Evolutionary conservation across 2,329 filamentous ascomycete genomes (phyloP).

Genomic region (Neodidymelliopsis sp.): DNA sequence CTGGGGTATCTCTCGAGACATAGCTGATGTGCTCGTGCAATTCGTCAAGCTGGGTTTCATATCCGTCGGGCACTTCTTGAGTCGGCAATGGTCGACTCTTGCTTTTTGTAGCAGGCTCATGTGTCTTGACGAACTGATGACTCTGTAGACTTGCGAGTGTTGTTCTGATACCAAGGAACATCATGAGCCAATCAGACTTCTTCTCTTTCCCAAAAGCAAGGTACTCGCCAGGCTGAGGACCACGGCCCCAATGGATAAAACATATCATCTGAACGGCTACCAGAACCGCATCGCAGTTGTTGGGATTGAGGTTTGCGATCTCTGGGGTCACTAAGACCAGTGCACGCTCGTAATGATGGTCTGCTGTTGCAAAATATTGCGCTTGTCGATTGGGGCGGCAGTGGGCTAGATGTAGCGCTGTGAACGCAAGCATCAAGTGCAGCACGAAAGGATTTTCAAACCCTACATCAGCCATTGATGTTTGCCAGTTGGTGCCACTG

Average conservation of each 20-base stretch:
- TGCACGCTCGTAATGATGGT: constrained; percentile 34
- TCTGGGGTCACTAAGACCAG: constrained; percentile 30
- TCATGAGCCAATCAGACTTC: constrained; percentile 40
- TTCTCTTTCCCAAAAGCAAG: constrained; percentile 37
- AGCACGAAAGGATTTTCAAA: constrained; percentile 28
- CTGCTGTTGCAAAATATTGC: constrained; percentile 26
- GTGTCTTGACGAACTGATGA: constrained; percentile 14
- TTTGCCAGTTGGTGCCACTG: constrained; percentile 24
- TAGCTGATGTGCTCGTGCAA: constrained; percentile 22
- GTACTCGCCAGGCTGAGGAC: constrained; percentile 38
- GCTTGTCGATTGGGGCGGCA: constrained; percentile 28
- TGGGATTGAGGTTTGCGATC: constrained; percentile 24
- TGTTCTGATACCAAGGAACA: constrained; percentile 40
- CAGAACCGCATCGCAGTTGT: constrained; percentile 36
- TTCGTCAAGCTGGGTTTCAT: constrained; percentile 29
- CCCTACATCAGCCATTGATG: constrained; percentile 28
- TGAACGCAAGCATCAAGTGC: constrained; percentile 34
- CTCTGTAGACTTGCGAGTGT: constrained; percentile 24
- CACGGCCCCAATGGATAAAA: constrained; percentile 34
- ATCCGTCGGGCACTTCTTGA: constrained; percentile 18
- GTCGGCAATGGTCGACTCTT: constrained; percentile 23
- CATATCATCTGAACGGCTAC: constrained; percentile 36
- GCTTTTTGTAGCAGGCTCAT: constrained; percentile 10
- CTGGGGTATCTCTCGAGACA: constrained; percentile 6
- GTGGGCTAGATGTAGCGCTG: constrained; percentile 35